Percentiles rank a stretch among this genome's conserved stretches.
phyloP scores from a whole-genome alignment of 108 stramenopile genomes.

The Stephanodiscus minutulus region DNA sequence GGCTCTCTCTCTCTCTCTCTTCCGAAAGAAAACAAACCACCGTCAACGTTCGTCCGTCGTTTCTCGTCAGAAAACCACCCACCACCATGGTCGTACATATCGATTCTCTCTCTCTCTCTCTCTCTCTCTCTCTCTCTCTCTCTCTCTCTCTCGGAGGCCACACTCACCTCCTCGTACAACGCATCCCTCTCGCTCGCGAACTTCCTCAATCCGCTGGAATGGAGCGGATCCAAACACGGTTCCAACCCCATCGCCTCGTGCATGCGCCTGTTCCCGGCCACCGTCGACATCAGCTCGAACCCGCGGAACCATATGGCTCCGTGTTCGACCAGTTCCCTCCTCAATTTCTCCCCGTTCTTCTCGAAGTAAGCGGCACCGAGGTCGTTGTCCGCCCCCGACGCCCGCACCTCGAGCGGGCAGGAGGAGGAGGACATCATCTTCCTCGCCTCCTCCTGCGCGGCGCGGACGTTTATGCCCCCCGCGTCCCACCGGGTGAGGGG shows the following conservation, averaged over 20 bases:
- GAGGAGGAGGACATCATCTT: conserved; percentile 51
- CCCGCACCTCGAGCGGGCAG: conserved; percentile 73
- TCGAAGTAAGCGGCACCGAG: conserved; percentile 69
- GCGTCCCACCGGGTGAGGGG: conserved; percentile 87
- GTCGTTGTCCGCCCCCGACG: conserved; percentile 62
- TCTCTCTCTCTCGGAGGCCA: too few species aligned
- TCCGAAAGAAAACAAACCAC: too few species aligned
- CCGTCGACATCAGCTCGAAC: conserved; percentile 82
- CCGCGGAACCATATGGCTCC: conserved; percentile 89
- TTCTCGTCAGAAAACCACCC: too few species aligned
- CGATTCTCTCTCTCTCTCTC: too few species aligned
- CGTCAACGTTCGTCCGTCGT: too few species aligned
- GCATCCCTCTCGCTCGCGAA: conserved; percentile 91
- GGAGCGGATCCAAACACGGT: conserved; percentile 91
- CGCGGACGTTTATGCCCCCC: conserved; percentile 60
- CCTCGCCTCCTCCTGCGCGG: conserved; percentile 62
- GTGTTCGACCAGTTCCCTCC: conserved; percentile 66
- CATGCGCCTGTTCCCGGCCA: conserved; percentile 76
- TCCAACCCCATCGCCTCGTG: conserved; percentile 81
- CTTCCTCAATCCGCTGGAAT: conserved; percentile 86
- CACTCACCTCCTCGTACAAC: conserved; percentile 86
- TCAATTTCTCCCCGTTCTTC: conserved; percentile 67
- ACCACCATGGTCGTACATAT: too few species aligned
- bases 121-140: too few species aligned
- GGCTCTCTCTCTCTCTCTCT: too few species aligned